phyloP scores from a whole-genome alignment of 352 stramenopile genomes.

The Globisporangium rhizosaccharum region DNA sequence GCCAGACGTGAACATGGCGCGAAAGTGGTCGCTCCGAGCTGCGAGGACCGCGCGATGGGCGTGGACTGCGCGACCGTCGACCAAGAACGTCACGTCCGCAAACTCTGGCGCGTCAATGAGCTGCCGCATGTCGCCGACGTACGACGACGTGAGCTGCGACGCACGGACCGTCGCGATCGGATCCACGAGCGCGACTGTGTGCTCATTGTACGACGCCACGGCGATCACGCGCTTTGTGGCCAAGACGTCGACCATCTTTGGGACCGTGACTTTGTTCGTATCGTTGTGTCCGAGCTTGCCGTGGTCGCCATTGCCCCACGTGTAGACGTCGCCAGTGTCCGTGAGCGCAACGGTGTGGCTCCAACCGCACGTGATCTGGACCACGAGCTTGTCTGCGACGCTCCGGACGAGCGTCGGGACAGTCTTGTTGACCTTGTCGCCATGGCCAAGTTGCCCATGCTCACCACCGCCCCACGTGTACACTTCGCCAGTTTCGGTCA shows the following conservation, averaged over 20 bases:
- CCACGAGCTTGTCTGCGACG: constrained; percentile 83
- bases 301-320: constrained; percentile 92
- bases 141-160: constrained; percentile 79
- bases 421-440: constrained; percentile 95
- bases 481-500: constrained; percentile 81
- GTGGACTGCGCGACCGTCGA: constrained; percentile 80
- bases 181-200: constrained; percentile 92
- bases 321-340: constrained; percentile 90
- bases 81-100: constrained; percentile 84
- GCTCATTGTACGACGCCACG: constrained; percentile 97
- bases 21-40: constrained; percentile 93
- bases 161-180: constrained; percentile 70
- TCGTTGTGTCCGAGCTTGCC: constrained; percentile 94
- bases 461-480: constrained; percentile 89
- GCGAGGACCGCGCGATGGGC: constrained; percentile 90
- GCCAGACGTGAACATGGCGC: constrained; percentile 91
- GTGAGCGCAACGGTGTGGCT: constrained; percentile 94
- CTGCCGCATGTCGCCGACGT: constrained; percentile 87
- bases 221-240: constrained; percentile 91
- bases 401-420: constrained; percentile 89
- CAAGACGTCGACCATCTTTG: constrained; percentile 90
- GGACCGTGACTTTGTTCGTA: constrained; percentile 92
- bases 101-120: constrained; percentile 91
- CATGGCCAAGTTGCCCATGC: constrained; percentile 95
- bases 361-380: constrained; percentile 96